phyloP scores from a whole-genome alignment of 495 filamentous ascomycete genomes.

The Talaromyces wortmannii region DNA sequence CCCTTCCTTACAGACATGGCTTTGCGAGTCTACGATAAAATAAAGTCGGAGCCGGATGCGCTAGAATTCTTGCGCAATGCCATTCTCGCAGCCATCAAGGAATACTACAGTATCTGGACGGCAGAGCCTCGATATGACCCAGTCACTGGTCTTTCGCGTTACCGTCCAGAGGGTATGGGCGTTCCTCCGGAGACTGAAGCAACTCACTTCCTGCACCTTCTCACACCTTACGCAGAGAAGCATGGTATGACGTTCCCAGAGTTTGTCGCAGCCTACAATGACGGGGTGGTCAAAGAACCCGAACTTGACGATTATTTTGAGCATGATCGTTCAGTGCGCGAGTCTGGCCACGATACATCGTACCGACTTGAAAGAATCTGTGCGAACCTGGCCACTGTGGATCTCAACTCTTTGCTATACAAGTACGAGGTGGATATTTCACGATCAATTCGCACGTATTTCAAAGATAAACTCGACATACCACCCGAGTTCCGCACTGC shows the following conservation, averaged over 20 bases:
- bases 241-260: constrained; percentile 71
- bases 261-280: constrained; percentile 83
- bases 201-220: constrained; percentile 77
- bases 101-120: constrained; percentile 91
- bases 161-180: constrained; percentile 79
- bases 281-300: constrained; percentile 68
- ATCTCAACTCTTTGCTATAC: constrained; percentile 88
- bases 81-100: constrained; percentile 89
- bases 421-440: constrained; percentile 95
- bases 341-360: constrained; percentile 95
- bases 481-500: constrained; percentile 68
- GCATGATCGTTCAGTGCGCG: constrained; percentile 89
- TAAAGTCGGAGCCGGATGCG: constrained; percentile 70
- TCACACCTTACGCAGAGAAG: constrained; percentile 81
- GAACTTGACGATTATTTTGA: constrained; percentile 91
- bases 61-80: constrained; percentile 70
- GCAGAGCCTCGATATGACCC: constrained; percentile 71
- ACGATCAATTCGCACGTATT: constrained; percentile 70
- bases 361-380: constrained; percentile 86
- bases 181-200: constrained; percentile 94
- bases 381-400: constrained; percentile 85
- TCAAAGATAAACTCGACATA: constrained; percentile 70
- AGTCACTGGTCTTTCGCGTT: constrained; percentile 77
- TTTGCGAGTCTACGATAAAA: constrained; percentile 78
- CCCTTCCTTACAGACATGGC: constrained; percentile 98